Percentiles rank a stretch among this genome's conserved stretches.
These are phyloP conservation scores for Malassezia slooffiae DNA, from an alignment of 1,284 basidiomycete genomes.

Conservation along the genomic window DNA sequence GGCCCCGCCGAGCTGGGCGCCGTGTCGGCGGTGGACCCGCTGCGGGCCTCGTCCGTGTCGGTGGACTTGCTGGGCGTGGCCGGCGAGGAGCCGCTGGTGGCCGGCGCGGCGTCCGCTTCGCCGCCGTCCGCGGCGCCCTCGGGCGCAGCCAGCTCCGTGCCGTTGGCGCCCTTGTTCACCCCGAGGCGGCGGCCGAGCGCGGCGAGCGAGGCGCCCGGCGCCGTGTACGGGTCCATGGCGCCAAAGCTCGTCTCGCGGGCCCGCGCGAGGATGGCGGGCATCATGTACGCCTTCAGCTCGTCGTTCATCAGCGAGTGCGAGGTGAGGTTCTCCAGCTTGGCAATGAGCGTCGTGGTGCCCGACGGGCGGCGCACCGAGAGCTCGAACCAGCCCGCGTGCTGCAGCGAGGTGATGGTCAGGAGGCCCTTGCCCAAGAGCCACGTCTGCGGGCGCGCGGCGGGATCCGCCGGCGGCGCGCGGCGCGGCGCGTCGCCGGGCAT, in stretches of 20 bases:
- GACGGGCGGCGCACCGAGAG: constrained; percentile 76
- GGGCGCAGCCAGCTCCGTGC: too few species aligned
- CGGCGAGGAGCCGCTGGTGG: too few species aligned
- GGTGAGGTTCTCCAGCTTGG: constrained; percentile 71
- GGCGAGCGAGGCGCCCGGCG: too few species aligned
- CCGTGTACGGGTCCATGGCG: too few species aligned
- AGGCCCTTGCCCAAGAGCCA: constrained; percentile 83
- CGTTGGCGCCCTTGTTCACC: too few species aligned
- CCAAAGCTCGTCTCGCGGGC: too few species aligned
- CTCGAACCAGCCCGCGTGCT: constrained; percentile 76
- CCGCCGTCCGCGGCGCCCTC: too few species aligned
- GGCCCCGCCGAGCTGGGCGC: too few species aligned
- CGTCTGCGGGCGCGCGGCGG: constrained; percentile 52
- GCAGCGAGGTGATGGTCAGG: constrained; percentile 67
- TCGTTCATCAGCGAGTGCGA: constrained; percentile 4
- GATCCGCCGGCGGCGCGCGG: neutral
- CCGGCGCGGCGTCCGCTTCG: too few species aligned
- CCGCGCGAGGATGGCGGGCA: constrained; percentile 1
- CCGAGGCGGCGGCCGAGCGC: too few species aligned
- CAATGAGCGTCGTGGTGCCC: constrained; percentile 72
- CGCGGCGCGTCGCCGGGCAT: constrained; percentile 19
- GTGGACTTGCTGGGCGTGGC: neutral
- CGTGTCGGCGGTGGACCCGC: neutral
- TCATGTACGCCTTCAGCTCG: too few species aligned
- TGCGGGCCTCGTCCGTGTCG: neutral